phyloP scores from a whole-genome alignment of 768 basidiomycete genomes.

The Nevesoporus exiguus region DNA sequence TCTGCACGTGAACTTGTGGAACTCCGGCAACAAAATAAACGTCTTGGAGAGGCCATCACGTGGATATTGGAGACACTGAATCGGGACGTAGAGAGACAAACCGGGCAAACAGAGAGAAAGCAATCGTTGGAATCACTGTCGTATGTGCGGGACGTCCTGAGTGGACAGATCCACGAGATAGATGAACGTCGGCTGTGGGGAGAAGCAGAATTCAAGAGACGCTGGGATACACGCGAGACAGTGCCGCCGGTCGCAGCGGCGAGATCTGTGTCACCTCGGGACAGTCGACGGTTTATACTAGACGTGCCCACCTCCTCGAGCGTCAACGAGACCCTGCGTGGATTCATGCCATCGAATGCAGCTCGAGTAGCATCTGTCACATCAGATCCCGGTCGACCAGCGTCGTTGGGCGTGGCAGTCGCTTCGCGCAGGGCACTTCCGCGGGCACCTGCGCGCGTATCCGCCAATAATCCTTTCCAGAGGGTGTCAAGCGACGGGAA shows the following conservation, averaged over 20 bases:
- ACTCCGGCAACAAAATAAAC: constrained; percentile 54
- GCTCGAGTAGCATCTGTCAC: constrained; percentile 1
- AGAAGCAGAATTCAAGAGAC: constrained; percentile 44
- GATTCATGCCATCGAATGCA: constrained; percentile 17
- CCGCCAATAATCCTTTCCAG: constrained; percentile 32
- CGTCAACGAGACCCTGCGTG: constrained; percentile 22
- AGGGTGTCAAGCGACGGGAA: constrained; percentile 15
- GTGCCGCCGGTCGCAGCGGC: constrained; percentile 24
- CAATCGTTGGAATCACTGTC: constrained; percentile 75
- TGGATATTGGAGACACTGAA: constrained; percentile 75
- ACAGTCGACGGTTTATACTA: constrained; percentile 13
- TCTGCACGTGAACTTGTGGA: constrained; percentile 61
- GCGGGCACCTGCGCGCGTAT: constrained; percentile 24
- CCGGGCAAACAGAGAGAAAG: constrained; percentile 39
- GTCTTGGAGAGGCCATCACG: constrained; percentile 63
- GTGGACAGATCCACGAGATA: constrained; percentile 48
- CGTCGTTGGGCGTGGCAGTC: constrained; percentile 9
- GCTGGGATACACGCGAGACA: constrained; percentile 30
- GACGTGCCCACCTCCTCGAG: constrained; percentile 14
- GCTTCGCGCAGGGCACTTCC: constrained; percentile 14
- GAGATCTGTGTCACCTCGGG: constrained; percentile 14
- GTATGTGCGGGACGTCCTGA: constrained; percentile 73
- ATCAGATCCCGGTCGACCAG: constrained; percentile 16
- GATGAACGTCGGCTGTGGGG: constrained; percentile 68
- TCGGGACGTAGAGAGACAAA: constrained; percentile 42